Evolutionary conservation across 2,329 filamentous ascomycete species (phyloP).

Genomic region (Fusarium liriodendri): DNA sequence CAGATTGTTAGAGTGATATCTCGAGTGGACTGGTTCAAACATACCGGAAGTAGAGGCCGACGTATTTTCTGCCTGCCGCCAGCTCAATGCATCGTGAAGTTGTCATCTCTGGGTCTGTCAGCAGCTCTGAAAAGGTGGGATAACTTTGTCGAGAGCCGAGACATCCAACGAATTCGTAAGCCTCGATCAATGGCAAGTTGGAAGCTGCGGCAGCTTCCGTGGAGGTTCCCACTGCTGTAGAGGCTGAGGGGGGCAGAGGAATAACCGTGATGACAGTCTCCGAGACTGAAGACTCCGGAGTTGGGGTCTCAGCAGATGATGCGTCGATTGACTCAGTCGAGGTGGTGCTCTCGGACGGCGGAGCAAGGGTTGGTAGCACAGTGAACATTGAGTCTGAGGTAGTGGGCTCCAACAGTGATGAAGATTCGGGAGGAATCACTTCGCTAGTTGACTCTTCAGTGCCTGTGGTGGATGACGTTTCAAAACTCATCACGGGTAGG

Average conservation of each 20-base stretch:
- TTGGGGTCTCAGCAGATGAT: neutral
- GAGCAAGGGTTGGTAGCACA: neutral
- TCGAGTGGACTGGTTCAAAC: neutral
- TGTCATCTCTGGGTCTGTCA: constrained; percentile 12
- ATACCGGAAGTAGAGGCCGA: constrained; percentile 11
- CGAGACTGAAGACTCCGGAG: neutral
- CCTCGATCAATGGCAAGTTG: constrained; percentile 15
- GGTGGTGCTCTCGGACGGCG: neutral
- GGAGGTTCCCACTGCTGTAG: neutral
- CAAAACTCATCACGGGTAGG: too few relatives aligned
- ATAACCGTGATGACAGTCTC: neutral
- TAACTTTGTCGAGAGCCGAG: constrained; percentile 15
- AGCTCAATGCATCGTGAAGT: constrained; percentile 9
- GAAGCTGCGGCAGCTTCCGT: neutral
- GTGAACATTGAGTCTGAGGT: neutral
- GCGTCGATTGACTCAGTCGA: neutral
- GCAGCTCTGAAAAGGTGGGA: constrained; percentile 6
- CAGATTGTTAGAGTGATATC: neutral
- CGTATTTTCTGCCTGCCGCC: neutral
- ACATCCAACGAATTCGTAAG: constrained; percentile 14
- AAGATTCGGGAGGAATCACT: neutral
- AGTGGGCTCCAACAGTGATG: neutral
- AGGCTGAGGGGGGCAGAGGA: neutral
- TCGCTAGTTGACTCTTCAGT: neutral
- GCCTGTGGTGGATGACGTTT: neutral